Percentiles rank a stretch among this genome's conserved stretches.
Evolutionary conservation across 23 red algal species (phyloP).

Genomic region (Chondrus crispus): DNA sequence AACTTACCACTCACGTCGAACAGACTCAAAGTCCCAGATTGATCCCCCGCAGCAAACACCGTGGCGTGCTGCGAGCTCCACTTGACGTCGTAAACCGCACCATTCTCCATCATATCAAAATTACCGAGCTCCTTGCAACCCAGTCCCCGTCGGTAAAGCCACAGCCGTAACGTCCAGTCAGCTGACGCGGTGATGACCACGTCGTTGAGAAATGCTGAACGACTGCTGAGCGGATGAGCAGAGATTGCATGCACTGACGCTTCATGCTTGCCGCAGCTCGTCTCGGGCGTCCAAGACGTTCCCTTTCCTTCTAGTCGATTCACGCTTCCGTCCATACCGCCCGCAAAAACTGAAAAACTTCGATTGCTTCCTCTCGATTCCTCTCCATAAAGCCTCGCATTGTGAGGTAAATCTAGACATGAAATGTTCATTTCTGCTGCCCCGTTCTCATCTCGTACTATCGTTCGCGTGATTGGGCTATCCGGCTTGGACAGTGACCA

Average conservation of each 20-base stretch:
- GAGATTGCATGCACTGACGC: neutral
- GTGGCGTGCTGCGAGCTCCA: conserved; percentile 50
- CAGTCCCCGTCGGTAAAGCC: conserved; percentile 23
- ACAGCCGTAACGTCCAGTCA: conserved; percentile 40
- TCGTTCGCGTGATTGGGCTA: neutral
- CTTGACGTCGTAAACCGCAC: conserved; percentile 1
- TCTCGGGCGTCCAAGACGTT: conserved; percentile 10
- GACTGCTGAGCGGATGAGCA: conserved; percentile 19
- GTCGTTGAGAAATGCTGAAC: conserved; percentile 7
- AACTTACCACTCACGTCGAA: conserved; percentile 35
- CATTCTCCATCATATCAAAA: conserved; percentile 28
- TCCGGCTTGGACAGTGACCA: conserved; percentile 41
- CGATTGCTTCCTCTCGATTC: neutral
- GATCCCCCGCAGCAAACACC: neutral
- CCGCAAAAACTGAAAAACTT: conserved; percentile 1
- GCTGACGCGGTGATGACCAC: conserved; percentile 13
- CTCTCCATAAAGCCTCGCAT: neutral
- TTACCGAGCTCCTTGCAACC: neutral
- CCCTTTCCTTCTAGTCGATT: neutral
- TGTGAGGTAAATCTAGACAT: conserved; percentile 24
- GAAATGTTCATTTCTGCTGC: conserved; percentile 22
- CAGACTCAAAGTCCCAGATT: conserved; percentile 16
- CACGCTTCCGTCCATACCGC: neutral
- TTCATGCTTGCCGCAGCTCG: neutral
- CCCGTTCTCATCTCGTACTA: neutral